A percentile compares a stretch with the other conserved stretches of the same genome.
Conservation (phyloP, 108 stramenopile species). For the Nitzschia sp. region DNA sequence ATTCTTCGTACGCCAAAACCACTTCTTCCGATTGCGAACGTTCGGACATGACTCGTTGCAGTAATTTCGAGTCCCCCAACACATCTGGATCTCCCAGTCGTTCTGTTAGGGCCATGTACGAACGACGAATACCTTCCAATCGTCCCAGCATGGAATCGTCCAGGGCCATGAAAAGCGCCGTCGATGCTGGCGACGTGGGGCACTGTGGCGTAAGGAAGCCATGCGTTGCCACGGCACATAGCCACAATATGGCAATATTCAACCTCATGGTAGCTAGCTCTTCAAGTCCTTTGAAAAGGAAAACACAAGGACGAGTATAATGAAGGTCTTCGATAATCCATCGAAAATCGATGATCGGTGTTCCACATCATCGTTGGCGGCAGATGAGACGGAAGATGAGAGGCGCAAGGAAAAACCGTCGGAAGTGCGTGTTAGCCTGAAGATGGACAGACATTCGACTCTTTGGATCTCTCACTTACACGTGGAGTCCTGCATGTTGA, state of each 20-base stretch:
- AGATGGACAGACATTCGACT: too few species aligned
- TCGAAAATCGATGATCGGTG: too few species aligned
- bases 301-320: too few species aligned
- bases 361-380: too few species aligned
- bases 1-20: constrained; percentile 76
- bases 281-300: too few species aligned
- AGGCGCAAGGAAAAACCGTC: too few species aligned
- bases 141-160: constrained; percentile 67
- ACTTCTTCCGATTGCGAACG: constrained; percentile 79
- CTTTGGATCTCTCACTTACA: too few species aligned
- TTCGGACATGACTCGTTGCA: constrained; percentile 79
- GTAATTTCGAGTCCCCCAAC: constrained; percentile 66
- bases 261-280: too few species aligned
- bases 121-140: constrained; percentile 73
- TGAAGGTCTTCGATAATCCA: too few species aligned
- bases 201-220: not conserved
- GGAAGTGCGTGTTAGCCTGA: too few species aligned
- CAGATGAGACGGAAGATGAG: too few species aligned
- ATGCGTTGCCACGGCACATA: not conserved
- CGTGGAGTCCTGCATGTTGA: too few species aligned
- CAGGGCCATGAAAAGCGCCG: constrained; percentile 36
- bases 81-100: constrained; percentile 89
- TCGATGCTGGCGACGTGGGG: not conserved
- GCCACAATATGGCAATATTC: not conserved
- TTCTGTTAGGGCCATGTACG: constrained; percentile 78